phyloP scores from a whole-genome alignment of 345 rosid species.

The Mangifera indica region DNA sequence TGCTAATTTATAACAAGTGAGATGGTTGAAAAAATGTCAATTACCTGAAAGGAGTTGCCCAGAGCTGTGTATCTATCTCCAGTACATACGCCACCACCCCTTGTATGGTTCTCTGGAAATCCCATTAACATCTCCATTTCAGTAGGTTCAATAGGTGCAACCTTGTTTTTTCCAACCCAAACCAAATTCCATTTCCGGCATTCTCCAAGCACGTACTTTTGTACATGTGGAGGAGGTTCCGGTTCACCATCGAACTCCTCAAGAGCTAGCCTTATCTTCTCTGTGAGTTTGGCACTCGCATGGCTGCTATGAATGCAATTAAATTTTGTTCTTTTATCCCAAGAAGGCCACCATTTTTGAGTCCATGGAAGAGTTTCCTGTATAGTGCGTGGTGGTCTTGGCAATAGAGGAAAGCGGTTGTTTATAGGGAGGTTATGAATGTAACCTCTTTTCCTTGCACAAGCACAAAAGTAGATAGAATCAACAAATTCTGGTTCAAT shows the following conservation, averaged over 20 bases:
- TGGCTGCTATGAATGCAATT: constrained; percentile 18
- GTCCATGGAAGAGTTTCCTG: constrained; percentile 24
- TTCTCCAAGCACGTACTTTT: constrained; percentile 4
- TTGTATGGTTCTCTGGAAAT: constrained; percentile 32
- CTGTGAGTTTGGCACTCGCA: constrained; percentile 19
- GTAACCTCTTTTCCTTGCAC: constrained; percentile 37
- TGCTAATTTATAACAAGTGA: not conserved
- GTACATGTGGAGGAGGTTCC: constrained; percentile 1
- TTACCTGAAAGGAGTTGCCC: constrained; percentile 24
- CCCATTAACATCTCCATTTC: constrained; percentile 35
- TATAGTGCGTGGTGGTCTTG: constrained; percentile 22
- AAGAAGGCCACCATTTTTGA: constrained; percentile 13
- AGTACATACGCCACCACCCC: constrained; percentile 25
- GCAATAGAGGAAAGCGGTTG: constrained; percentile 24
- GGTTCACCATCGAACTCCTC: constrained; percentile 17
- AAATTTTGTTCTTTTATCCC: constrained; percentile 12
- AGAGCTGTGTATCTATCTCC: constrained; percentile 26
- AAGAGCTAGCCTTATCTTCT: constrained; percentile 22
- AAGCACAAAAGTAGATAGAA: constrained; percentile 24
- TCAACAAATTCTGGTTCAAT: constrained; percentile 35
- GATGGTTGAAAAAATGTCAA: no score
- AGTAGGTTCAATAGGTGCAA: constrained; percentile 24
- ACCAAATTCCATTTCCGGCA: constrained; percentile 34
- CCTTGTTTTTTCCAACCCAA: constrained; percentile 37
- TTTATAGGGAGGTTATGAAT: constrained; percentile 39